Conservation (phyloP, 2,329 filamentous ascomycete genomes). For the Alternaria triticina region DNA sequence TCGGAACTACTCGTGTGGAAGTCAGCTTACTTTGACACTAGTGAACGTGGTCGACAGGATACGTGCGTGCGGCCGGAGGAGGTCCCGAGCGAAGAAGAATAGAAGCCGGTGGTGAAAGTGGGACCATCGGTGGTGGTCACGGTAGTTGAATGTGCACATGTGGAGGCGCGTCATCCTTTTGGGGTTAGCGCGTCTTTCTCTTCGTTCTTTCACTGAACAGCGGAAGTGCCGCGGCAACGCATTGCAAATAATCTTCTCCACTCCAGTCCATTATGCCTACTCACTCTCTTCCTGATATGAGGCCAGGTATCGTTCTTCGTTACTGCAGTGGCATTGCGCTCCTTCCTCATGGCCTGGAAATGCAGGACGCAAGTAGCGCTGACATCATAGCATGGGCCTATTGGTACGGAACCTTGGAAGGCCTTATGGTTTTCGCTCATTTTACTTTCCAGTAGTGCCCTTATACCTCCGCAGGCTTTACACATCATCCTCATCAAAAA, state of each 20-base stretch:
- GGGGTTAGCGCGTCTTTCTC: neutral
- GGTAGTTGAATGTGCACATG: neutral
- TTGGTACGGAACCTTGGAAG: no score
- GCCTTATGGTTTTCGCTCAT: neutral
- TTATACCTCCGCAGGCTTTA: neutral
- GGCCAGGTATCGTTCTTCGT: neutral
- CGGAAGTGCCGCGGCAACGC: neutral
- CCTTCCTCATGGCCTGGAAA: neutral
- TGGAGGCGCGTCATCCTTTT: neutral
- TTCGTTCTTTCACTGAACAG: neutral
- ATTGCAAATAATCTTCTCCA: neutral
- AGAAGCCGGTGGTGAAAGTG: neutral
- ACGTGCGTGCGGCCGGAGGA: neutral
- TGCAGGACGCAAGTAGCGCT: neutral
- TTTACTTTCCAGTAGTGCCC: neutral
- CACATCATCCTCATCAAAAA: neutral
- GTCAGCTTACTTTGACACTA: neutral
- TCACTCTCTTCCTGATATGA: neutral
- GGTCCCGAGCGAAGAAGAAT: neutral
- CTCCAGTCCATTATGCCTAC: neutral
- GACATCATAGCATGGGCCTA: neutral
- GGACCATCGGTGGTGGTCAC: neutral
- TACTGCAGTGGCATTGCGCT: neutral
- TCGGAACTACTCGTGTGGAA: neutral
- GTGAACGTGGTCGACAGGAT: neutral